Evolutionary conservation across 2,329 filamentous ascomycete genomes (phyloP), one percentile per base, ranked within the genome.

Genomic region (Thelonectria discophora): DNA sequence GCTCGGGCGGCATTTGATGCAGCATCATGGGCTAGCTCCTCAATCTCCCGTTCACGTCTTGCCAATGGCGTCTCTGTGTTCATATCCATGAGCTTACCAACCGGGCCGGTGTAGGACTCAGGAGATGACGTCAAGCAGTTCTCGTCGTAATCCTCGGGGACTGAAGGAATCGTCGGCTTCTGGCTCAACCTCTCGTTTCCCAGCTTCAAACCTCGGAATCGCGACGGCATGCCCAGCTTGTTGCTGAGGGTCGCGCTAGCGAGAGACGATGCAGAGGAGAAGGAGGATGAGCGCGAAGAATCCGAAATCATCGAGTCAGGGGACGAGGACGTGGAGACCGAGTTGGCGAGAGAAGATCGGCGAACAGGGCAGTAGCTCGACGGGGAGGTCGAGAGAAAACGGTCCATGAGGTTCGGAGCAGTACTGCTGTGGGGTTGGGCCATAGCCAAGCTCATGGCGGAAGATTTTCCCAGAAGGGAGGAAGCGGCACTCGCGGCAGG

Each of bases 301-400:
- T 89, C 87, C 61, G 87, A 89, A 47, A 89, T 77, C 86, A 89
- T 89, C 57, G 87, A 89, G 72, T 89, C 87, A 64, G 87, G 87
- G 27, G 87, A 89, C 61, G 87, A 89, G 34, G 84, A 83, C 30
- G 84, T 85, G 24, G 87, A 89, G 68, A 87, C 79, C 17, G 87
- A 87, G 71, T 83, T 87, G 73, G 86, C 86, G 62, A 89, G 82
- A 15, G 87, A 89, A 13, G 86, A 88, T 63, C 86, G 86, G 62
- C 87, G 86, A 39, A 79, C 76, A 2, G 80, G 78, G 51, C 68
- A 72, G 68, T 82, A 82, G 66, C 77, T 79, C 69, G 82, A 80
- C 24, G 86, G 86, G 18, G 87, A 88, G 4, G 83, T 82, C 4
- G 79, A 79, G 59, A 78, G 76, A 79, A 85, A 85, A 65, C 83